Conservation (phyloP, 176 grass and related monocot genomes). For the Rhynchospora pubera region DNA sequence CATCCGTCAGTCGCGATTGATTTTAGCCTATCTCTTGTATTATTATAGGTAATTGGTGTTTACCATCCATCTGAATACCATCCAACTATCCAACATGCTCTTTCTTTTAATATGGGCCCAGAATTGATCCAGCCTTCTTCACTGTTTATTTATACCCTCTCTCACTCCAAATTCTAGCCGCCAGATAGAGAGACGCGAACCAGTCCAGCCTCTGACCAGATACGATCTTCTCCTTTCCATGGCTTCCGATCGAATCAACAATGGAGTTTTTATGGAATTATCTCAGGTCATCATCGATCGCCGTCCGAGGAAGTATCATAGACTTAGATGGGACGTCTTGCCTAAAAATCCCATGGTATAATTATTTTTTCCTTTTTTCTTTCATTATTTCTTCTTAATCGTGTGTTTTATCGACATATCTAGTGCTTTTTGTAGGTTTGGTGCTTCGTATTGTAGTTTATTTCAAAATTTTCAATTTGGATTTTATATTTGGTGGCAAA, state of each 20-base stretch:
- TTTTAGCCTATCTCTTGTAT: too few relatives aligned
- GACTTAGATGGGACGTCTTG: constrained; percentile 76
- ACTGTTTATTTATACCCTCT: too few relatives aligned
- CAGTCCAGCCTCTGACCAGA: too few relatives aligned
- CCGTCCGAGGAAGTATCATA: constrained; percentile 75
- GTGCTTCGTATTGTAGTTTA: background rate
- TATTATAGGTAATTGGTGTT: too few relatives aligned
- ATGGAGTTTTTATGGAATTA: constrained; percentile 88
- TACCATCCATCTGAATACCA: too few relatives aligned
- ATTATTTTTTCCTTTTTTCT: background rate
- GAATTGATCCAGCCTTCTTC: too few relatives aligned
- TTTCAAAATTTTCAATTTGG: background rate
- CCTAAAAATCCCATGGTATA: constrained; percentile 57
- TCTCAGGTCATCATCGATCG: constrained; percentile 62
- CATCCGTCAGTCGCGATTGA: too few relatives aligned
- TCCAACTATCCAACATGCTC: too few relatives aligned
- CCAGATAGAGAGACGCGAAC: too few relatives aligned
- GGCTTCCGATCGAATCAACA: background rate
- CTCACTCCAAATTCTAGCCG: too few relatives aligned
- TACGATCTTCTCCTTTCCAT: too few relatives aligned
- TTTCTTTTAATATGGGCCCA: too few relatives aligned
- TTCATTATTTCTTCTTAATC: constrained; percentile 3
- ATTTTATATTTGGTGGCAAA: background rate
- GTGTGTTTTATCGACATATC: background rate
- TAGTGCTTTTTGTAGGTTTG: background rate